Evolutionary conservation across 2,329 filamentous ascomycete genomes (phyloP), one percentile per base, ranked within the genome.

Genomic region (Drechslerella dactyloides): DNA sequence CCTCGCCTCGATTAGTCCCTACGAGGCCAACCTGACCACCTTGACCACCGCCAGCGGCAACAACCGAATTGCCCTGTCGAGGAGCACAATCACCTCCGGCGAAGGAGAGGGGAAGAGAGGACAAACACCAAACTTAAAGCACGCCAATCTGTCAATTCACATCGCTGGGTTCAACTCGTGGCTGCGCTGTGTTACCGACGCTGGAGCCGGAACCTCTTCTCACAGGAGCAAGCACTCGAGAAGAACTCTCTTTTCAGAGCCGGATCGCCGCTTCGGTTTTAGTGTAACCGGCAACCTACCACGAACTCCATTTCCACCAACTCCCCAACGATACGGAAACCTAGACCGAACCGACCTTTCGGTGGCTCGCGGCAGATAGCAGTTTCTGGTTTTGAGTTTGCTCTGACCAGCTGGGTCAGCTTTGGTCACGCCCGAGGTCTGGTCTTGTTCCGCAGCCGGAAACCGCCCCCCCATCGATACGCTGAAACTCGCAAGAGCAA

Each of bases 191-290:
- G 58, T 33, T 40, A 64, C 66, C 30, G 42, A 58, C 42, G 21
- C 46, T 51, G 2, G 17, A 54, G 23, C 46, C 19, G 46, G 55
- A 33, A 15, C 57, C 46, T 54, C 58, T 60, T 60, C 44, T 53
- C 50, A 53, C 65, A 69, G 58, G 46, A 69, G 56, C 42, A 58
- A 44, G 30, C 21, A 37, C 54, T 58, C 58, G 61, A 50, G 30
- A 58, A 44, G 30, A 21, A 37, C 54, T 58, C 58, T 54, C 57
- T 53, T 46, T 64, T 59, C 46, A 54, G 54, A 54, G 59, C 54
- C 44, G 42, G 54, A 58, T 70, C 66, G 53, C 53, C 66, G 59
- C 66, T 70, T 70, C 35, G 53, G 66, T 56, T 70, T 48, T 70
- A 70, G 59, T 70, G 59, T 53, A 42, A 70, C 59, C 53, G 58